Conservation (phyloP, 139 green algal species). For the Nannochloris sp. region DNA sequence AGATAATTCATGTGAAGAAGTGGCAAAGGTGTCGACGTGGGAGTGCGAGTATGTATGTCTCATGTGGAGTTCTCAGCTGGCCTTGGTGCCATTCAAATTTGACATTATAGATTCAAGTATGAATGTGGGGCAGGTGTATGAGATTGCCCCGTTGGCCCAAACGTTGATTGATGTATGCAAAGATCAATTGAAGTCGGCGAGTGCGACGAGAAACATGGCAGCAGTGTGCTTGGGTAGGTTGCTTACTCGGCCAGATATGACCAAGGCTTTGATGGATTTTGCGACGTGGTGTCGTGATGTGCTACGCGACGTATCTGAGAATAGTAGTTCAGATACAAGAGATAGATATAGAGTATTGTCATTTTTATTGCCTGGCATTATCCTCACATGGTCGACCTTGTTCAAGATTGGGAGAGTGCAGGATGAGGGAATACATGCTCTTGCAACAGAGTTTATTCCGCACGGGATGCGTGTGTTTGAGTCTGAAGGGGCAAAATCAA, state of each 20-base stretch:
- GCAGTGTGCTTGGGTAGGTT: constrained; percentile 73
- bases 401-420: constrained; percentile 60
- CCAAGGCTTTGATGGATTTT: constrained; percentile 50
- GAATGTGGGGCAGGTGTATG: neutral
- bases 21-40: constrained; percentile 29
- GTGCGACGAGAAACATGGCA: constrained; percentile 67
- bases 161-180: constrained; percentile 60
- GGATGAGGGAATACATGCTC: constrained; percentile 35
- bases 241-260: constrained; percentile 82
- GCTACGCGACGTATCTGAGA: constrained; percentile 16
- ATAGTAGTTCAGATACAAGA: neutral
- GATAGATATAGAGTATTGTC: neutral
- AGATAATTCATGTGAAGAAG: neutral
- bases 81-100: constrained; percentile 91
- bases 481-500: constrained; percentile 1
- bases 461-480: neutral
- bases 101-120: constrained; percentile 60
- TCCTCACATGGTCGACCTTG: constrained; percentile 43
- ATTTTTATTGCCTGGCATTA: constrained; percentile 15
- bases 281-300: constrained; percentile 46
- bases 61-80: constrained; percentile 91
- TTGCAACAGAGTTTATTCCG: neutral
- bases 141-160: constrained; percentile 9
- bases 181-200: constrained; percentile 45
- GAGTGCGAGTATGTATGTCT: constrained; percentile 75